Conservation (phyloP, 345 rosid species). For the Excoecaria agallocha region DNA sequence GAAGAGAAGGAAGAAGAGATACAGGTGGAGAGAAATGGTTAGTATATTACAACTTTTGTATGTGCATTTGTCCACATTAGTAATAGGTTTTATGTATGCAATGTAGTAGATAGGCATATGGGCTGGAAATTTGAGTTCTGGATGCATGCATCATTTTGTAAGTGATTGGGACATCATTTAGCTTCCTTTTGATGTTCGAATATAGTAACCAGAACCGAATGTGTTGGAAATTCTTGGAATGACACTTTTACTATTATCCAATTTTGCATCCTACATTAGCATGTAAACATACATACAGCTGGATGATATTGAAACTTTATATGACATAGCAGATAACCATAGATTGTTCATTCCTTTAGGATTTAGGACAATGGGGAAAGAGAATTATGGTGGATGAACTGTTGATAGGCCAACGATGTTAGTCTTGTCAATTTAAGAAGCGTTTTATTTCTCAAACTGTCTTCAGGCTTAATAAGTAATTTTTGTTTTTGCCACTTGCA, state of each 20-base stretch:
- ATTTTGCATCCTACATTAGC: neutral
- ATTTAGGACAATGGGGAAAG: too few species aligned
- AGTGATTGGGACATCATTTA: neutral
- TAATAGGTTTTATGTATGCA: neutral
- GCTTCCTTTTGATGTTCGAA: neutral
- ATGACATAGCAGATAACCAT: too few species aligned
- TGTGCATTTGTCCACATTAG: neutral
- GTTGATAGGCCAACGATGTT: too few species aligned
- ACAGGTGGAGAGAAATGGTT: conserved; percentile 8
- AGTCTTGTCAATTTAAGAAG: too few species aligned
- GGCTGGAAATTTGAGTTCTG: too few species aligned
- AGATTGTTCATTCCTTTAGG: too few species aligned
- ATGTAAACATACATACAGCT: too few species aligned
- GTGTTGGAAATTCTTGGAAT: neutral
- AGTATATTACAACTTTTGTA: conserved; percentile 1
- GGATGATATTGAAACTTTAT: too few species aligned
- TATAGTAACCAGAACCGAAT: neutral
- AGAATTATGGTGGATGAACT: too few species aligned
- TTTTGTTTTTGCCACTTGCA: too few species aligned
- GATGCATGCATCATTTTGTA: neutral
- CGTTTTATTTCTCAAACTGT: too few species aligned
- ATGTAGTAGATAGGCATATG: neutral
- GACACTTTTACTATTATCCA: neutral
- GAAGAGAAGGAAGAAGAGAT: conserved; percentile 42
- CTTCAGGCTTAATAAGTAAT: too few species aligned